These are phyloP conservation scores for Colletotrichum liriopes DNA, from an alignment of 2,329 filamentous ascomycete genomes.

Conservation along the genomic window DNA sequence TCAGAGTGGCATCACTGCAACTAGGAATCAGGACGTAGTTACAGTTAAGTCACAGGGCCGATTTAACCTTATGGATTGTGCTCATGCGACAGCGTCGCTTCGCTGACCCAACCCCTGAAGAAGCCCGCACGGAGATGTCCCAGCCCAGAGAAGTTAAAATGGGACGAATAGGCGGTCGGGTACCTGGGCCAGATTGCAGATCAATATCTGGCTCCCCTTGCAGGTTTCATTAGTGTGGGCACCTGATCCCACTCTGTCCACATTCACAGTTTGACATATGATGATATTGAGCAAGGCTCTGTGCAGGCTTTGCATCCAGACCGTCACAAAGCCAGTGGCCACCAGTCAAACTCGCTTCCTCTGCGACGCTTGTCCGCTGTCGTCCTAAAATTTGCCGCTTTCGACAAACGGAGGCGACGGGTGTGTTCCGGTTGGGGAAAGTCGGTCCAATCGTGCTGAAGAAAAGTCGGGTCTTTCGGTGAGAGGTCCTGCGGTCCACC, in stretches of 20 bases:
- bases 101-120: neutral
- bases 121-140: conserved; percentile 9
- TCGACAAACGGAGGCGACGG: neutral
- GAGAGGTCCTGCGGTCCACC: conserved; percentile 2
- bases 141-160: neutral
- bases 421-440: neutral
- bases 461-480: neutral
- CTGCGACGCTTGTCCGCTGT: conserved; percentile 6
- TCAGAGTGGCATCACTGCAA: conserved; percentile 25
- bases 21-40: conserved; percentile 1
- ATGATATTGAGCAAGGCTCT: neutral
- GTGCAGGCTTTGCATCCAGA: conserved; percentile 13
- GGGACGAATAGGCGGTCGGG: conserved; percentile 8
- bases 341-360: neutral
- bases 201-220: conserved; percentile 35
- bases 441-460: neutral
- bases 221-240: conserved; percentile 40
- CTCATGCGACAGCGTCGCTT: neutral
- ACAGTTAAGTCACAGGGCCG: conserved; percentile 29
- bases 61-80: conserved; percentile 40
- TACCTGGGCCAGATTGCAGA: conserved; percentile 27
- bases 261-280: conserved; percentile 4
- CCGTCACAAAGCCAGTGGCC: neutral
- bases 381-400: neutral
- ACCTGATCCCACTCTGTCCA: conserved; percentile 8